A percentile compares a stretch with the other conserved stretches of the same genome.
Conservation (phyloP, 2,329 filamentous ascomycete species). For the Dryadomyces sulphureus region DNA sequence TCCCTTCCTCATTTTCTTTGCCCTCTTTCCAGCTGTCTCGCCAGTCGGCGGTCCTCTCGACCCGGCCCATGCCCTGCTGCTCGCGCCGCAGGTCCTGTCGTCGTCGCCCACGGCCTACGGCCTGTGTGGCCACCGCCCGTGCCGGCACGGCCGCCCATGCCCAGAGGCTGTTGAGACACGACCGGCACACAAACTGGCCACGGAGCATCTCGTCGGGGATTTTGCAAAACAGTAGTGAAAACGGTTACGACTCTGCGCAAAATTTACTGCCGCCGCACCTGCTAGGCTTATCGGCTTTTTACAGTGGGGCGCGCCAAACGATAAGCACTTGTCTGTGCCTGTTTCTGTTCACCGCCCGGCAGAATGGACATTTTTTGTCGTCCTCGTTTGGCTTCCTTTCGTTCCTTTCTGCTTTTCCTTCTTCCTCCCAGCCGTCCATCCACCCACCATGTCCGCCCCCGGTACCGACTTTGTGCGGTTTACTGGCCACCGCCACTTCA, state of each 20-base stretch:
- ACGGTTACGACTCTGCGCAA: too few relatives aligned
- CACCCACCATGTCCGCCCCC: conserved; percentile 3
- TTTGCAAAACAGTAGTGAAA: neutral
- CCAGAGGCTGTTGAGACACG: conserved; percentile 11
- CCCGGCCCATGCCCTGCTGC: too few relatives aligned
- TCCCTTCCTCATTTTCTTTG: too few relatives aligned
- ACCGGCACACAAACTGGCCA: conserved; percentile 11
- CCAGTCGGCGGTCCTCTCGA: too few relatives aligned
- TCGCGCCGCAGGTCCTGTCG: conserved; percentile 9
- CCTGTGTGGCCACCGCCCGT: neutral
- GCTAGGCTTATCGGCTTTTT: too few relatives aligned
- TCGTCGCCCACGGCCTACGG: neutral
- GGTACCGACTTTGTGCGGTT: conserved; percentile 35
- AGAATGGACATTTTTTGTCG: neutral
- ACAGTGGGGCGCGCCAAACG: neutral
- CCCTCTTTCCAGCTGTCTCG: too few relatives aligned
- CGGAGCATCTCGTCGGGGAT: conserved; percentile 8
- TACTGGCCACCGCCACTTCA: conserved; percentile 69
- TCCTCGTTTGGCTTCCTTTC: neutral
- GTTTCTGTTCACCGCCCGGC: neutral
- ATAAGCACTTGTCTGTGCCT: neutral
- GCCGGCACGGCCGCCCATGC: neutral
- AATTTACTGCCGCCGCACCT: too few relatives aligned
- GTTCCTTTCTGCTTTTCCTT: neutral
- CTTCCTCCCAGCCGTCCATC: neutral